A percentile compares a stretch with the other conserved stretches of the same genome.
Evolutionary conservation across 1,284 basidiomycete species (phyloP).

Genomic region (Boletus sp.): DNA sequence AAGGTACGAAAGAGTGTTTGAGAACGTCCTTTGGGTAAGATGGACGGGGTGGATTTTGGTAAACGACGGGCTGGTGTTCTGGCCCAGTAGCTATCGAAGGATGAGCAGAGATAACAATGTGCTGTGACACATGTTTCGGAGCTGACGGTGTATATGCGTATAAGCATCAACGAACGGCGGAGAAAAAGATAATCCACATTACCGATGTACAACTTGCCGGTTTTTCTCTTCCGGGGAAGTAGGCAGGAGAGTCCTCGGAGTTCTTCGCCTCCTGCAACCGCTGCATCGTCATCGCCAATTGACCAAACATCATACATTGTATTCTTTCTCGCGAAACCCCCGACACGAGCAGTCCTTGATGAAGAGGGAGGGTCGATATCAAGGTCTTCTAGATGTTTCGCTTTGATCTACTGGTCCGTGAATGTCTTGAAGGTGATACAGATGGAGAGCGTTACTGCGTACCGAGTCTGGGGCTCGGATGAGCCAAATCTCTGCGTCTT

Average conservation of each 20-base stretch:
- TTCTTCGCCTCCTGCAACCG: slow-evolving; percentile 58
- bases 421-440: background rate
- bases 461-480: slow-evolving; percentile 67
- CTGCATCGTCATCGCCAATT: slow-evolving; percentile 43
- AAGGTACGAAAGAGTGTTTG: slow-evolving; percentile 63
- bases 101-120: slow-evolving; percentile 56
- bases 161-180: background rate
- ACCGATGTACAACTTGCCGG: slow-evolving; percentile 61
- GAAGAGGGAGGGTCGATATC: slow-evolving; percentile 45
- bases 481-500: slow-evolving; percentile 66
- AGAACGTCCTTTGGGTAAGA: slow-evolving; percentile 59
- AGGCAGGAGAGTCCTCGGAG: slow-evolving; percentile 57
- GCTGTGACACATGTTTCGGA: slow-evolving; percentile 55
- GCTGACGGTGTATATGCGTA: slow-evolving; percentile 37
- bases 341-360: slow-evolving; percentile 40
- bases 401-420: slow-evolving; percentile 49
- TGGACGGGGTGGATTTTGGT: slow-evolving; percentile 55
- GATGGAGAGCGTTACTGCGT: slow-evolving; percentile 29
- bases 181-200: slow-evolving; percentile 10
- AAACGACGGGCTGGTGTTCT: slow-evolving; percentile 27
- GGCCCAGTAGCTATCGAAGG: slow-evolving; percentile 40
- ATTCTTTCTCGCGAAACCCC: slow-evolving; percentile 51
- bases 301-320: slow-evolving; percentile 64
- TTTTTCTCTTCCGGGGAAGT: slow-evolving; percentile 59
- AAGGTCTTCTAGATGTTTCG: slow-evolving; percentile 56